phyloP scores from a whole-genome alignment of 768 basidiomycete genomes.

The Amylocystis lapponica region DNA sequence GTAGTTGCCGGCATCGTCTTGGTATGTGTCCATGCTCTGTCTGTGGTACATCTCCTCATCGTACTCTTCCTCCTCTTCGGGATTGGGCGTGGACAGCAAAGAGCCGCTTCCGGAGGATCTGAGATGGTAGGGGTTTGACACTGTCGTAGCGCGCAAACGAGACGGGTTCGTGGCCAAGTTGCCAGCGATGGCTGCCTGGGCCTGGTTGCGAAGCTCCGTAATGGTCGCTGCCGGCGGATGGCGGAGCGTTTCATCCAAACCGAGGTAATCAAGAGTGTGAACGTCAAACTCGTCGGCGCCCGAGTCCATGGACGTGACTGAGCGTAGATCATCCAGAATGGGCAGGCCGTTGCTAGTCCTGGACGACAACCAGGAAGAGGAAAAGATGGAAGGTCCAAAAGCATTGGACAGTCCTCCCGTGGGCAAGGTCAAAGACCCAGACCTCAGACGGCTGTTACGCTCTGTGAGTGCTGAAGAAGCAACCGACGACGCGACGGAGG shows the following conservation, averaged over 20 bases:
- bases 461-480: conserved; percentile 49
- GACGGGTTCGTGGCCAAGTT: conserved; percentile 70
- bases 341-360: conserved; percentile 55
- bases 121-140: conserved; percentile 85
- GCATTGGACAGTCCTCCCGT: conserved; percentile 69
- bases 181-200: conserved; percentile 84
- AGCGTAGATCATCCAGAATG: conserved; percentile 75
- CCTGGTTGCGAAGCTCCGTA: conserved; percentile 82
- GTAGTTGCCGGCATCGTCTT: conserved; percentile 47
- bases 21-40: conserved; percentile 57
- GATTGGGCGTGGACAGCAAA: conserved; percentile 53
- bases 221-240: conserved; percentile 84
- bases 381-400: conserved; percentile 85
- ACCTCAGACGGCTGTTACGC: conserved; percentile 80
- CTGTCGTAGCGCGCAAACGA: conserved; percentile 82
- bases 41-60: conserved; percentile 51
- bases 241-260: conserved; percentile 75
- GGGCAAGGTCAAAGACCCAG: conserved; percentile 88
- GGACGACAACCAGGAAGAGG: conserved; percentile 80
- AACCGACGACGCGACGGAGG: conserved; percentile 56
- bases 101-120: conserved; percentile 56
- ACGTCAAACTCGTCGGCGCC: conserved; percentile 86
- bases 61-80: conserved; percentile 72
- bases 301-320: conserved; percentile 68
- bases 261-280: conserved; percentile 94